A percentile compares a stretch with the other conserved stretches of the same genome.
These are phyloP conservation scores for Sistotremastrum niveocremeum DNA, from an alignment of 768 basidiomycete genomes.

Conservation along the genomic window DNA sequence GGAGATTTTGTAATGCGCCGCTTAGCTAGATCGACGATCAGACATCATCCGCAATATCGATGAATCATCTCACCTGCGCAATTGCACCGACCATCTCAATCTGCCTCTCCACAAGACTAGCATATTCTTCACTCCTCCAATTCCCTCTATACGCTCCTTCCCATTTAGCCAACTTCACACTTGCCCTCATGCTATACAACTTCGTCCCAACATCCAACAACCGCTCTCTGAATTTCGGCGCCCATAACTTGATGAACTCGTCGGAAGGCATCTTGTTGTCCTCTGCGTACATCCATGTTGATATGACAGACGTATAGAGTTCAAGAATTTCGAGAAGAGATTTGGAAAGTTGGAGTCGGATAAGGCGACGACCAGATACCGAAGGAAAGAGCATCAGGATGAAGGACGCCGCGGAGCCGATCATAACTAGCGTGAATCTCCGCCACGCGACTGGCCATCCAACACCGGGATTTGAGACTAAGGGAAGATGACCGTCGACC, in stretches of 20 bases:
- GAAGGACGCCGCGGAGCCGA: constrained; percentile 38
- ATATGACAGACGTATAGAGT: constrained; percentile 29
- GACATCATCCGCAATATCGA: background rate
- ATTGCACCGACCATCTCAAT: constrained; percentile 26
- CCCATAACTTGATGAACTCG: background rate
- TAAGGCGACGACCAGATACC: constrained; percentile 32
- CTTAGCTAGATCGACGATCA: constrained; percentile 18
- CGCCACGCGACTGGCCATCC: constrained; percentile 42
- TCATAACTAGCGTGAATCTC: constrained; percentile 35
- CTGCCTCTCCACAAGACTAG: constrained; percentile 25
- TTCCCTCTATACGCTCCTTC: constrained; percentile 37
- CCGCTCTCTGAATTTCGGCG: constrained; percentile 1
- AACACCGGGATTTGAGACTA: constrained; percentile 34
- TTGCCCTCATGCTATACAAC: constrained; percentile 19
- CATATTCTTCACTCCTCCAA: constrained; percentile 39
- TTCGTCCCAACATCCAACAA: constrained; percentile 20
- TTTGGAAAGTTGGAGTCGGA: constrained; percentile 29
- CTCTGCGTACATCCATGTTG: constrained; percentile 24
- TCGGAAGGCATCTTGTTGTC: constrained; percentile 8
- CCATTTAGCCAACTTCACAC: constrained; percentile 28
- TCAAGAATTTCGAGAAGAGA: constrained; percentile 26
- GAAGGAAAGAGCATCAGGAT: constrained; percentile 42
- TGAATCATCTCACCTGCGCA: constrained; percentile 18
- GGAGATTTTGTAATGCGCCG: constrained; percentile 28
- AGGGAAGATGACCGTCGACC: constrained; percentile 36